Base-by-base conservation (phyloP, 176 grass and related monocot species). In the Ensete glaucum region DNA sequence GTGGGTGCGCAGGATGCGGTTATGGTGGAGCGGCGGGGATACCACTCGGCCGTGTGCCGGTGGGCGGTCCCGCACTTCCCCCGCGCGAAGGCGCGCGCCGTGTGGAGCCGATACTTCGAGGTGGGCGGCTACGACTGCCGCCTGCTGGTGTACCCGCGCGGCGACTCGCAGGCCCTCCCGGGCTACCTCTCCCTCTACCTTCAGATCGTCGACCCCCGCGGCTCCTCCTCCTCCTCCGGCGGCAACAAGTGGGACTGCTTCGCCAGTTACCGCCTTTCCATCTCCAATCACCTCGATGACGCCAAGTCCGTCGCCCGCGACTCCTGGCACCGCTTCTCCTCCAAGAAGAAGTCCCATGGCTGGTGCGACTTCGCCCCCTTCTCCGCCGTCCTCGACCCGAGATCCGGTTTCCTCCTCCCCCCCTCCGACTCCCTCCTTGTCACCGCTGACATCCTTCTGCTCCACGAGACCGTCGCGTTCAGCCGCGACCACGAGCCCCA, bases 51-150 rank as follows among this genome's bases (percentile, higher is more conserved):
- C 16, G 85, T 87, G 53, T 99, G 90, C 81, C 85, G 84, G n/a
- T 99, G 95, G 95, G 87, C 88, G 26, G 82, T 99, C 19, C 84
- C 95, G 26, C 80, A 85, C 62, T 99, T 90, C 70, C 90, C 87
- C 64, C 86, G 90, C 72, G 84, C 78, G 68, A 86, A 86, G 81
- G 86, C 85, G 51, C 90, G 82, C 73, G 84, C 78, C 79, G 87
- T 99, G 19, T 99, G 88, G 86, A 91, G 86, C 84, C 85, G 86
- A 43, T 99, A 99, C 84, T 99, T 99, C 76, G 90, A 92, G 68
- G 84, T 99, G 58, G 88, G 86, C 76, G 90, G 86, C 78, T 94
- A 87, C 78, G 95, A 99, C 83, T 99, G 95, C 84, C 90, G 95
- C 59, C 90, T 99, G 52, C 79, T 99, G 34, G 79, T 99, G 54